Base-by-base conservation (phyloP, 2,329 filamentous ascomycete genomes). In the Delphinella strobiligena region DNA sequence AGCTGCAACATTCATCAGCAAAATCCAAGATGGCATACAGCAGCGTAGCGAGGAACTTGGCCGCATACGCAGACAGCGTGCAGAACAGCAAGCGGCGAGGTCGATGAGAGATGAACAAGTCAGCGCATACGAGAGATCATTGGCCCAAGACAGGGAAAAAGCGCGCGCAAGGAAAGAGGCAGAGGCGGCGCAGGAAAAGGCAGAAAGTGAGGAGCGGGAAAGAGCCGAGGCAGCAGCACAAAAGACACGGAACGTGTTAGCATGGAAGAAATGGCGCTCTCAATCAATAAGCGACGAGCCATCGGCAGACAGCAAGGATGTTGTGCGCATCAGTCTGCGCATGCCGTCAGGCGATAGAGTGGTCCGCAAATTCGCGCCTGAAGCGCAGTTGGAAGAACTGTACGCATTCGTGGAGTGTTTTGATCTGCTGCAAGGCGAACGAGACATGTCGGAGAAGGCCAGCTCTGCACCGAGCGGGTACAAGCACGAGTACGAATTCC, bases 351-450 rank as follows among this genome's bases (percentile, higher is more conserved):
- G 76, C 1, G 81, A 85, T 36, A 72, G 88, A 31, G 74, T 94
- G 2, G 74, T 93, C 41, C 74, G 89, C 31, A 75, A 74, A 36
- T 96, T 98, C 56, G 60, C 68, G 0, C 67, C 71, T 1, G 67
- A 75, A n/a, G 75, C 82, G 0, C 69, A 73, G 2, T 66, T 96
- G 29, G 89, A 96, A 56, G 87, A 95, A 53, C 64, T 98, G 4
- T 96, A 96, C 59, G 91, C 89, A 0, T 95, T 93, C 62, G 87
- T 96, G 2, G 91, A 98, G 55, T 96, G 89, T 62, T 80, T 87
- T 56, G 78, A 85, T 38, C 50, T 81, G 4, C 51, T 87, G 3
- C 60, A 71, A 27, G 60, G 62, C 2, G 59, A 54, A 16, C 59
- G 58, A 14, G 47, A 53, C 4, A 41, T 44, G 43, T 52, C 49